Percentiles rank a stretch among this genome's conserved stretches.
Evolutionary conservation across 23 red algal genomes (phyloP).

Genomic region (Agarophyton chilense): DNA sequence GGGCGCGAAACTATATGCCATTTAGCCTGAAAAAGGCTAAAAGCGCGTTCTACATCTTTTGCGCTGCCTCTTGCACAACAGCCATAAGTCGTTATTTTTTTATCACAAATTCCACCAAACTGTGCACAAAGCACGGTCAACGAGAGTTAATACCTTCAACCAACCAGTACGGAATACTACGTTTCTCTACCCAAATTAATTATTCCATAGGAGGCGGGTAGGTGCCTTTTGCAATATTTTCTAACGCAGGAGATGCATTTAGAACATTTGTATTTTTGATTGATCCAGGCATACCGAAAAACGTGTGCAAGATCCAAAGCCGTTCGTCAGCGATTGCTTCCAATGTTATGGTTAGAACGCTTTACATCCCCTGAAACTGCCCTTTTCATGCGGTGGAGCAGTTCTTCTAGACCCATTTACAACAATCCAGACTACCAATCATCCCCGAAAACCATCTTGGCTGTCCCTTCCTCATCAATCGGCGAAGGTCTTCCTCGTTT

Average conservation of each 20-base stretch:
- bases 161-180: constrained; percentile 28
- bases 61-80: no score
- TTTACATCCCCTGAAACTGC: constrained; percentile 46
- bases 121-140: constrained; percentile 10
- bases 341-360: not conserved
- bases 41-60: constrained; percentile 58
- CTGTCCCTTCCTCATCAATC: not conserved
- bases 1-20: constrained; percentile 24
- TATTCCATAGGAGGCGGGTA: constrained; percentile 14
- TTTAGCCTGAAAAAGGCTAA: constrained; percentile 16
- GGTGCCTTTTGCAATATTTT: not conserved
- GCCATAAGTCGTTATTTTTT: constrained; percentile 10
- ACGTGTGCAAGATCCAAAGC: constrained; percentile 54
- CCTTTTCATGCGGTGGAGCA: constrained; percentile 35
- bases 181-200: not conserved
- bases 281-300: constrained; percentile 38
- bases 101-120: not conserved
- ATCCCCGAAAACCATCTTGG: constrained; percentile 34
- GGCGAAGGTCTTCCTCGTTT: not conserved
- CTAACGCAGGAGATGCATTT: not conserved
- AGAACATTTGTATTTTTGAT: constrained; percentile 57
- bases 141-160: constrained; percentile 34
- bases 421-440: constrained; percentile 54
- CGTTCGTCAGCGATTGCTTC: constrained; percentile 49
- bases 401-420: constrained; percentile 41